Percentiles rank a stretch among this genome's conserved stretches.
Evolutionary conservation across 805 yeast species (phyloP).

Genomic region (Pichia pseudocactophila): DNA sequence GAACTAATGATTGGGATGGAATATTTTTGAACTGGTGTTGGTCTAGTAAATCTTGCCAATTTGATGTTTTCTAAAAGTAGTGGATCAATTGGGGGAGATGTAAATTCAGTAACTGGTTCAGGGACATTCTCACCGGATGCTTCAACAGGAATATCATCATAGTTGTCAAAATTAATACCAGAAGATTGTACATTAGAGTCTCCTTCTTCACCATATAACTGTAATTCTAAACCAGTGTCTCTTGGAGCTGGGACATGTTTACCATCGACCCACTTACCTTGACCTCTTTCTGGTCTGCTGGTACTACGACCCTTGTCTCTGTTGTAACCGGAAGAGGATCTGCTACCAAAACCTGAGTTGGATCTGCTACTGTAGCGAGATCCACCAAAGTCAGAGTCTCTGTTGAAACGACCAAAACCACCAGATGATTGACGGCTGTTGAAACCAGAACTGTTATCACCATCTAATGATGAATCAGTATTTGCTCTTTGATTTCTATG

Average conservation of each 20-base stretch:
- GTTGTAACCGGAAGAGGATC: conserved; percentile 26
- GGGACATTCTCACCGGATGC: conserved; percentile 94
- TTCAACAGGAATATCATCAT: conserved; percentile 98
- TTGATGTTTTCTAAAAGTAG: conserved; percentile 80
- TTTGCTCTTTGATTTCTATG: background rate
- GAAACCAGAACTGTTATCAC: no score
- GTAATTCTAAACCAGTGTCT: conserved; percentile 62
- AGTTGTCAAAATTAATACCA: conserved; percentile 97
- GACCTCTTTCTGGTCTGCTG: conserved; percentile 37
- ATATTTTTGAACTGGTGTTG: conserved; percentile 95
- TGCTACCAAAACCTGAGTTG: background rate
- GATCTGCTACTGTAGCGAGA: no score
- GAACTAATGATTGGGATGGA: conserved; percentile 68
- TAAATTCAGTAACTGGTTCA: conserved; percentile 81
- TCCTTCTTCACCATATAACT: conserved; percentile 73
- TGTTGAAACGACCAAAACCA: no score
- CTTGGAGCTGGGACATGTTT: conserved; percentile 74
- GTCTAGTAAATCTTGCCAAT: conserved; percentile 84
- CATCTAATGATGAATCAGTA: no score
- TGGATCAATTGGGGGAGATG: conserved; percentile 84
- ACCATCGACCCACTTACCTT: conserved; percentile 83
- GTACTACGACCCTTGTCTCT: conserved; percentile 26
- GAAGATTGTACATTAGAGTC: conserved; percentile 77
- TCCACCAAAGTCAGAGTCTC: no score
- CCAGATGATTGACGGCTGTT: no score